Conservation (phyloP, 805 yeast genomes). For the Ogataea corticis region DNA sequence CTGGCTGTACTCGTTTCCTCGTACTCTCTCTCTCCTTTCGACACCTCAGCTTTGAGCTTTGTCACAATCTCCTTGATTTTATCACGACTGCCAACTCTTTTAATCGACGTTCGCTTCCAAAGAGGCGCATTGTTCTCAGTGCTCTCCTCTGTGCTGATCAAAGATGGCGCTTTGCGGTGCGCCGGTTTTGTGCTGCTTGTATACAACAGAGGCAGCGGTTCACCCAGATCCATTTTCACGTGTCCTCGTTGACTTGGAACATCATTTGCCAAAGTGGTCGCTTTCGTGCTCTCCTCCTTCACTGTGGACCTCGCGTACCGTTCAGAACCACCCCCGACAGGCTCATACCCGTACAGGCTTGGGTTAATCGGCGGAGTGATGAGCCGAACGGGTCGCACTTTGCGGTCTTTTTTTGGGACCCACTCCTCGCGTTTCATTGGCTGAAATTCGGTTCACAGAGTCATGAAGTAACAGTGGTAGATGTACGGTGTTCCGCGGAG, state of each 20-base stretch:
- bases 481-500: too few relatives aligned
- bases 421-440: slow-evolving; percentile 15
- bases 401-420: slow-evolving; percentile 5
- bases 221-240: slow-evolving; percentile 22
- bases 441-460: too few relatives aligned
- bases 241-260: slow-evolving; percentile 2
- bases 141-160: background rate
- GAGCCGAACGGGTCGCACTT: slow-evolving; percentile 1
- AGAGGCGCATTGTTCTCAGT: background rate
- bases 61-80: slow-evolving; percentile 1
- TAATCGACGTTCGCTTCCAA: background rate
- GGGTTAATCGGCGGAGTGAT: background rate
- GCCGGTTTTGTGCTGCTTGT: background rate
- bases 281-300: slow-evolving; percentile 11
- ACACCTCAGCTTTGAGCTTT: slow-evolving; percentile 1
- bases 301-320: background rate
- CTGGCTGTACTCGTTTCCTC: background rate
- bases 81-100: background rate
- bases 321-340: background rate
- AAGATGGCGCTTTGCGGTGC: background rate
- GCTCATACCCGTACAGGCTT: background rate
- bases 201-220: slow-evolving; percentile 30
- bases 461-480: background rate
- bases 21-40: too few relatives aligned
- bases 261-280: slow-evolving; percentile 4